Evolutionary conservation across 108 stramenopile species (phyloP).

Genomic region (Cyclotella choctawhatcheeana): DNA sequence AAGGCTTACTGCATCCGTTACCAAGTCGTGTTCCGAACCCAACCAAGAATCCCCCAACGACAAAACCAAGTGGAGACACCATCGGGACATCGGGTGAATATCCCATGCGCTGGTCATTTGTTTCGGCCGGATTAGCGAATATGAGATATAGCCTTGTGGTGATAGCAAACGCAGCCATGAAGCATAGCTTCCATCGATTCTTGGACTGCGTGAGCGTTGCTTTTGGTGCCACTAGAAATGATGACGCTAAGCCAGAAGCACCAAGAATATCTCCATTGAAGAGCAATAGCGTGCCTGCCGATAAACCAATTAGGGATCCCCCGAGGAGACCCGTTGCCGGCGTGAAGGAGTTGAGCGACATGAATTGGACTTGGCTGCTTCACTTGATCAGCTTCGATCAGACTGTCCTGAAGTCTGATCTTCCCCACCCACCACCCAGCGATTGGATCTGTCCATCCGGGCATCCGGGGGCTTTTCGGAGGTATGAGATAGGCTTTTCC

Average conservation of each 20-base stretch:
- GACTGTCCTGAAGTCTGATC: background rate
- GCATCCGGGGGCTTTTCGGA: no score
- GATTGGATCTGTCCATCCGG: background rate
- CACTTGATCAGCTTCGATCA: no score
- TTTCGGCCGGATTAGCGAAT: constrained; percentile 39
- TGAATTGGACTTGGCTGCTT: no score
- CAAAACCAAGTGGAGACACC: constrained; percentile 47
- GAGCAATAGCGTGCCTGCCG: constrained; percentile 62
- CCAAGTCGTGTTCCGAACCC: constrained; percentile 59
- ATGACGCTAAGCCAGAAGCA: constrained; percentile 60
- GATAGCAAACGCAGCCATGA: constrained; percentile 61
- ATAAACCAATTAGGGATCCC: constrained; percentile 38
- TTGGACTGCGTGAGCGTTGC: constrained; percentile 33
- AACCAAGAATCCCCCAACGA: constrained; percentile 70
- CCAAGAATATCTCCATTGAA: constrained; percentile 78
- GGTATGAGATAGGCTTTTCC: no score
- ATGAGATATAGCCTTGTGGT: constrained; percentile 34
- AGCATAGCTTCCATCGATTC: constrained; percentile 67
- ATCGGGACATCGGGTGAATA: constrained; percentile 21
- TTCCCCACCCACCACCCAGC: background rate
- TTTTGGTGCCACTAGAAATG: constrained; percentile 44
- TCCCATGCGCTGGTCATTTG: constrained; percentile 32
- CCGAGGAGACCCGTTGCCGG: background rate
- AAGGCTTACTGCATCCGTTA: constrained; percentile 85
- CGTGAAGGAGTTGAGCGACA: constrained; percentile 22